phyloP scores from a whole-genome alignment of 2,329 filamentous ascomycete genomes.

The Cytospora schulzeri region DNA sequence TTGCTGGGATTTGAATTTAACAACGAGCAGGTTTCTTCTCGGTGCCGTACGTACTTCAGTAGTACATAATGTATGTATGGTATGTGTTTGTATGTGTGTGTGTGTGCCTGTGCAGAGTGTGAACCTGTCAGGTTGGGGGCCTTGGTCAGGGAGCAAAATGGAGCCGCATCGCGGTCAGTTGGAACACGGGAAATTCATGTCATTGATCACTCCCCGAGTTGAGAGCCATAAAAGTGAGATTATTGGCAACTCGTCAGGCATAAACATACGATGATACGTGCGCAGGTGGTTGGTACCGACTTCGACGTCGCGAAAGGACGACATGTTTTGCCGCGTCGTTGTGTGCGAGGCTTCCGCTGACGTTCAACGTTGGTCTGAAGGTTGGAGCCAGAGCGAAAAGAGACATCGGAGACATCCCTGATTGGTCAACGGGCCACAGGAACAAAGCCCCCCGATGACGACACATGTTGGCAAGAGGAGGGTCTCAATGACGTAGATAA shows the following conservation, averaged over 20 bases:
- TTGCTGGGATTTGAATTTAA: neutral
- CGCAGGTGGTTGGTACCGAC: neutral
- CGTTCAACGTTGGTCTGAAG: too few relatives aligned
- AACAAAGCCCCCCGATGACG: slow-evolving; percentile 17
- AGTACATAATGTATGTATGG: neutral
- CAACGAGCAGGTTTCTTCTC: neutral
- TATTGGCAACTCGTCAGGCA: neutral
- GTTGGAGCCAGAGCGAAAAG: neutral
- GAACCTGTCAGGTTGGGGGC: neutral
- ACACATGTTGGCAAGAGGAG: slow-evolving; percentile 10
- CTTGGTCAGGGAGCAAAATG: slow-evolving; percentile 6
- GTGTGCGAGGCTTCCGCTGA: slow-evolving; percentile 1
- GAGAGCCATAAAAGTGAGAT: too few relatives aligned
- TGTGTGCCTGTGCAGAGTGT: neutral
- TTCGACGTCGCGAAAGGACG: neutral
- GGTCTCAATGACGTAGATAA: slow-evolving; percentile 22
- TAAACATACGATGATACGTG: neutral
- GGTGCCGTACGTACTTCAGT: neutral
- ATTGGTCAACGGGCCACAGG: slow-evolving; percentile 13
- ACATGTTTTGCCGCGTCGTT: neutral
- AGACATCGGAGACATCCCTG: neutral
- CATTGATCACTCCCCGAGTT: too few relatives aligned
- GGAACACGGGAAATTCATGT: too few relatives aligned
- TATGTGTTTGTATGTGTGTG: too few relatives aligned
- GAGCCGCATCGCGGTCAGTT: neutral